phyloP scores from a whole-genome alignment of 305 asterid genomes.

The Ilex paraguariensis region DNA sequence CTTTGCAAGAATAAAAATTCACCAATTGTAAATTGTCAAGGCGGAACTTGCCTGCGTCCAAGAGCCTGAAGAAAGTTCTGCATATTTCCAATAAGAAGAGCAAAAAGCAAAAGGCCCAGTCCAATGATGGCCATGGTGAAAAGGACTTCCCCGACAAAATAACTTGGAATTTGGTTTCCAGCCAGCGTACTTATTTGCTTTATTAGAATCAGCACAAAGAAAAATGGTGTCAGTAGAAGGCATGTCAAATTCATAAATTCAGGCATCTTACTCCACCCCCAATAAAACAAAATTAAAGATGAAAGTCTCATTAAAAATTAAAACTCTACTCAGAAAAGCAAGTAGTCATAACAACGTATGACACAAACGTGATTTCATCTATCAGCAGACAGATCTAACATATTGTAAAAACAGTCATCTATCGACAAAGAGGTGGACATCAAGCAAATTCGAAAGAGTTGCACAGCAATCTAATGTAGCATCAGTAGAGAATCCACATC shows the following conservation, averaged over 20 bases:
- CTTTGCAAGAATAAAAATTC: background rate
- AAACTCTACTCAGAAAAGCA: too few species aligned
- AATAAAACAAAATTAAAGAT: too few species aligned
- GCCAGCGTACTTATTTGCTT: conserved; percentile 89
- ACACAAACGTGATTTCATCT: too few species aligned
- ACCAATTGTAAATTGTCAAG: background rate
- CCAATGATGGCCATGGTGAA: conserved; percentile 81
- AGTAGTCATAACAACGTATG: too few species aligned
- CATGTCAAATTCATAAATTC: background rate
- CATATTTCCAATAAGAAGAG: conserved; percentile 84
- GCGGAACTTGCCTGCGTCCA: conserved; percentile 64
- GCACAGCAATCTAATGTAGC: too few species aligned
- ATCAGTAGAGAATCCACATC: too few species aligned
- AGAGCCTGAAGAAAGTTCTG: conserved; percentile 90
- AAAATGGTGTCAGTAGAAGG: conserved; percentile 6
- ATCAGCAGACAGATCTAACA: too few species aligned
- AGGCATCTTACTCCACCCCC: too few species aligned
- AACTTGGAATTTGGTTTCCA: conserved; percentile 82
- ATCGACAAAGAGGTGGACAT: too few species aligned
- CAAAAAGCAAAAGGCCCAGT: conserved; percentile 78
- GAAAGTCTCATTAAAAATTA: too few species aligned
- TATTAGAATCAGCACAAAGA: conserved; percentile 1
- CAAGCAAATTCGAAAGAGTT: too few species aligned
- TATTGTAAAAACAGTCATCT: too few species aligned
- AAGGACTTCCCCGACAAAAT: conserved; percentile 72